phyloP scores from a whole-genome alignment of 495 filamentous ascomycete species.

The Penicillium atrosanguineum region DNA sequence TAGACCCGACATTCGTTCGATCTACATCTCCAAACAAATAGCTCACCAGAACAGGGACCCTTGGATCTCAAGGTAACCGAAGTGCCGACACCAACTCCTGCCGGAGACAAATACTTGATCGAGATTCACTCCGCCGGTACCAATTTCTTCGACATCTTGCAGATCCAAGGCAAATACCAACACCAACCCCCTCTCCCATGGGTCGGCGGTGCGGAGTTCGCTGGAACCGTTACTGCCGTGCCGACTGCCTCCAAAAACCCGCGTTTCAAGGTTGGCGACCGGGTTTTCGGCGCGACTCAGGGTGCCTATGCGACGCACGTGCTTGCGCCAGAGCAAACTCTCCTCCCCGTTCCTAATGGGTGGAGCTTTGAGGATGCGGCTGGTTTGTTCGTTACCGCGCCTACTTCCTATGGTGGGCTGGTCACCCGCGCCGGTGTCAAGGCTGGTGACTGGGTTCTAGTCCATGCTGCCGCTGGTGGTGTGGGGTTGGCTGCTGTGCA shows the following conservation, averaged over 20 bases:
- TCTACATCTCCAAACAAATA: background rate
- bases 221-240: constrained; percentile 67
- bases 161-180: constrained; percentile 79
- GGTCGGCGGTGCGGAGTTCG: constrained; percentile 84
- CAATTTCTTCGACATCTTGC: constrained; percentile 95
- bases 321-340: constrained; percentile 59
- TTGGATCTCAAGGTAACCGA: constrained; percentile 70
- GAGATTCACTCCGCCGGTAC: constrained; percentile 82
- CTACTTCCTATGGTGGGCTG: constrained; percentile 84
- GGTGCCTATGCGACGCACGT: constrained; percentile 82
- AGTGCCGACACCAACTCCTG: constrained; percentile 69
- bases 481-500: constrained; percentile 92
- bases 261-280: constrained; percentile 71
- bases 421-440: constrained; percentile 74
- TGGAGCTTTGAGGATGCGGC: constrained; percentile 86
- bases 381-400: constrained; percentile 86
- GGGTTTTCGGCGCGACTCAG: constrained; percentile 83
- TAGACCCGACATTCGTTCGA: too few relatives aligned
- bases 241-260: constrained; percentile 47
- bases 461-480: constrained; percentile 91
- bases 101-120: constrained; percentile 76
- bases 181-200: constrained; percentile 75
- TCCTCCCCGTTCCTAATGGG: constrained; percentile 71
- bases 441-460: constrained; percentile 79
- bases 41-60: constrained; percentile 57